phyloP scores from a whole-genome alignment of 495 filamentous ascomycete genomes.

The Chaetomium cochliodes region DNA sequence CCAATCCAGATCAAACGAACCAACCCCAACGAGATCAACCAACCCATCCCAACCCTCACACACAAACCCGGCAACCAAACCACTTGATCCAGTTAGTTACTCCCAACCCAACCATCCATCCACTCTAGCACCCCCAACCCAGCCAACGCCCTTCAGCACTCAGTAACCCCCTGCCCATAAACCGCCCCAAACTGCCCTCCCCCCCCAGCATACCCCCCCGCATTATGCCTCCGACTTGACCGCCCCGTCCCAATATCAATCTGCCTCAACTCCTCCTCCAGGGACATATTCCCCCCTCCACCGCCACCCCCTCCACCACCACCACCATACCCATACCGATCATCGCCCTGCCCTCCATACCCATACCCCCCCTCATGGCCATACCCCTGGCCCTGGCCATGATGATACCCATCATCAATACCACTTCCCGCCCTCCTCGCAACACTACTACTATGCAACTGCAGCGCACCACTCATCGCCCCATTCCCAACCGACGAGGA shows the following conservation, averaged over 20 bases:
- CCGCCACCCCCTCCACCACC: slow-evolving; percentile 4
- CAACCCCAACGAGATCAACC: background rate
- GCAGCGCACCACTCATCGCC: slow-evolving; percentile 43
- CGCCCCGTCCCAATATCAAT: slow-evolving; percentile 77
- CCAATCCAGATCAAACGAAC: background rate
- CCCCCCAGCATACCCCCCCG: background rate
- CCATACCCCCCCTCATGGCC: background rate
- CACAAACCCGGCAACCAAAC: background rate
- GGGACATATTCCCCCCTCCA: slow-evolving; percentile 45
- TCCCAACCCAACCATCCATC: no score
- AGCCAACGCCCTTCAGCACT: background rate
- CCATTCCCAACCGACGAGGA: background rate
- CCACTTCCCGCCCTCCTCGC: slow-evolving; percentile 22
- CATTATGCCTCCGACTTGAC: slow-evolving; percentile 12
- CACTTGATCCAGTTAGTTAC: no score
- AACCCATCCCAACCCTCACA: background rate
- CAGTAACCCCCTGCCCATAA: slow-evolving; percentile 9
- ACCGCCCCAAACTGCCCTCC: slow-evolving; percentile 6
- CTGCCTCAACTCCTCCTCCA: slow-evolving; percentile 75
- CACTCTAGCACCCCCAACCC: background rate
- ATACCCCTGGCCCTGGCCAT: background rate
- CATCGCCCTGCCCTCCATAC: background rate
- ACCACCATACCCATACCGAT: background rate
- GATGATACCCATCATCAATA: slow-evolving; percentile 21
- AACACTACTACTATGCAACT: slow-evolving; percentile 36